Evolutionary conservation across 768 basidiomycete species (phyloP).

Genomic region (Pleurotus ostreatus): DNA sequence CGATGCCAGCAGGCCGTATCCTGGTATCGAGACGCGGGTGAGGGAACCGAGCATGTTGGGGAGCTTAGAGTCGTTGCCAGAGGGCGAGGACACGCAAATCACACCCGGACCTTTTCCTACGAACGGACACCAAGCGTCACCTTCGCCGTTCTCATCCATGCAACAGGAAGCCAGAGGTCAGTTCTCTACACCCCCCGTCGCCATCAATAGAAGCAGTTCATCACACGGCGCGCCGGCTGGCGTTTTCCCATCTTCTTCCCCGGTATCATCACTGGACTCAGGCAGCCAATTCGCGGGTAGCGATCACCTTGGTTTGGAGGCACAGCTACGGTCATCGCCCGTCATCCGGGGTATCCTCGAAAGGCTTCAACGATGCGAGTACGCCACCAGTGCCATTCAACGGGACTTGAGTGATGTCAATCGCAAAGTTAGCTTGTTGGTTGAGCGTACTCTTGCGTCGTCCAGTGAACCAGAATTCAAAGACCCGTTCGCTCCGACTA

Average conservation of each 20-base stretch:
- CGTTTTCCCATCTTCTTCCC: constrained; percentile 61
- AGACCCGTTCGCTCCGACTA: constrained; percentile 65
- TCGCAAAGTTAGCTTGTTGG: constrained; percentile 71
- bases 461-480: constrained; percentile 70
- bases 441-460: constrained; percentile 58
- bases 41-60: constrained; percentile 50
- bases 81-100: constrained; percentile 42
- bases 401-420: constrained; percentile 70
- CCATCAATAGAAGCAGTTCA: constrained; percentile 29
- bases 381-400: constrained; percentile 66
- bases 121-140: constrained; percentile 15
- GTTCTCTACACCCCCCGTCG: constrained; percentile 44
- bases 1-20: constrained; percentile 42
- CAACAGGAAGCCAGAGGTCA: constrained; percentile 34
- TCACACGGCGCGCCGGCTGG: constrained; percentile 40
- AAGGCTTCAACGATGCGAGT: constrained; percentile 69
- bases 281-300: constrained; percentile 55
- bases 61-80: constrained; percentile 49
- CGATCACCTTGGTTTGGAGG: constrained; percentile 57
- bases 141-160: constrained; percentile 34
- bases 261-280: constrained; percentile 76
- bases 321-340: constrained; percentile 73
- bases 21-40: constrained; percentile 30
- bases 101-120: constrained; percentile 29
- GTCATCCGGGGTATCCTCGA: constrained; percentile 74